Conservation (phyloP, 2,329 filamentous ascomycete genomes). For the Penicillium sp. region DNA sequence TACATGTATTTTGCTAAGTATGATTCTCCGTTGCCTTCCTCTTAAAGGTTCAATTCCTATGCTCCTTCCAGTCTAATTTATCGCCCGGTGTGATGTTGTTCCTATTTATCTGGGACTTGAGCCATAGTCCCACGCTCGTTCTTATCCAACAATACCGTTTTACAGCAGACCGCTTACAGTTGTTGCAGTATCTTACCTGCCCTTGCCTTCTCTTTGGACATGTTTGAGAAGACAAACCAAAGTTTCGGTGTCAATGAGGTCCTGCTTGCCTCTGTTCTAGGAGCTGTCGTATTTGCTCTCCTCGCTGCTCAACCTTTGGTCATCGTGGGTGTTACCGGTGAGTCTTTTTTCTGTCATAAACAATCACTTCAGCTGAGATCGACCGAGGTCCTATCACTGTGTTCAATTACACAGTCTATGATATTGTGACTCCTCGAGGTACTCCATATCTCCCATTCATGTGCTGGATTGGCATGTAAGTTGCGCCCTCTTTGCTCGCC, state of each 20-base stretch:
- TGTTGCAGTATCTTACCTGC: slow-evolving; percentile 72
- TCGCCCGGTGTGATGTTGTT: background rate
- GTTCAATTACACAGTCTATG: slow-evolving; percentile 91
- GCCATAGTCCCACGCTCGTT: too few species aligned
- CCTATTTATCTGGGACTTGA: background rate
- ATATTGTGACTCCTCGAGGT: slow-evolving; percentile 75
- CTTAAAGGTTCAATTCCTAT: background rate
- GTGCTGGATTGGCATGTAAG: slow-evolving; percentile 81
- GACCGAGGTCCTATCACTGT: slow-evolving; percentile 75
- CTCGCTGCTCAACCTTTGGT: slow-evolving; percentile 81
- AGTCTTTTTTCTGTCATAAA: slow-evolving; percentile 3
- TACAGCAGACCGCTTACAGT: slow-evolving; percentile 8
- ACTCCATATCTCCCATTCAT: slow-evolving; percentile 86
- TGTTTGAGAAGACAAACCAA: slow-evolving; percentile 83
- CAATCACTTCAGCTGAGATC: slow-evolving; percentile 9
- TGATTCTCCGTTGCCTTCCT: slow-evolving; percentile 18
- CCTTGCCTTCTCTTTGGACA: slow-evolving; percentile 84
- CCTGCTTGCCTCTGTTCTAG: slow-evolving; percentile 78
- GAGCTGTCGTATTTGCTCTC: slow-evolving; percentile 75
- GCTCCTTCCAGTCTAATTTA: background rate
- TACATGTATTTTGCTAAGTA: slow-evolving; percentile 98
- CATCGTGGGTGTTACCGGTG: slow-evolving; percentile 83
- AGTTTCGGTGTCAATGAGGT: slow-evolving; percentile 91
- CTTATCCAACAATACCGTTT: background rate
- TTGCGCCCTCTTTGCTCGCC: background rate